Evolutionary conservation across 257 asterid species (phyloP).

Genomic region (Anisodus tanguticus): DNA sequence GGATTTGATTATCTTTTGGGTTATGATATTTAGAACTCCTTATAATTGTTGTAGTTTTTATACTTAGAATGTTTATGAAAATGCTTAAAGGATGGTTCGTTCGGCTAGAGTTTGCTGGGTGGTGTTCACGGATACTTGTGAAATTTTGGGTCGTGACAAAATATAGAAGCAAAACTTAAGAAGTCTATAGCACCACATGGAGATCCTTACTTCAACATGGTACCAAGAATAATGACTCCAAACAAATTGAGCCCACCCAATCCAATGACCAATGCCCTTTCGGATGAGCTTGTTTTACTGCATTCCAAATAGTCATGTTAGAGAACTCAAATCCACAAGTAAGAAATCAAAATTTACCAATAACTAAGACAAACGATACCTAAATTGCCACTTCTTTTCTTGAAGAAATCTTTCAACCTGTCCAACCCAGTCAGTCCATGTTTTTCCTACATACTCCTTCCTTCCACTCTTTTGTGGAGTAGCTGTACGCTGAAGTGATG

Average conservation of each 20-base stretch:
- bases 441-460: constrained; percentile 84
- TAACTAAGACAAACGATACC: constrained; percentile 45
- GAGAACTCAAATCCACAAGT: constrained; percentile 23
- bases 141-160: not conserved
- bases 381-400: constrained; percentile 80
- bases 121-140: not conserved
- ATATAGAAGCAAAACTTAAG: constrained; percentile 6
- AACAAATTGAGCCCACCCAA: constrained; percentile 89
- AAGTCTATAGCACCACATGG: constrained; percentile 37
- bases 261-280: constrained; percentile 93
- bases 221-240: constrained; percentile 86
- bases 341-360: not conserved
- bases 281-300: constrained; percentile 83
- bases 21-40: not conserved
- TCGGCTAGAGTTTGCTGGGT: not conserved
- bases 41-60: no score
- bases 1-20: not conserved
- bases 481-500: constrained; percentile 97
- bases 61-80: not conserved
- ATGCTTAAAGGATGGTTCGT: not conserved
- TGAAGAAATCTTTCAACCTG: constrained; percentile 64
- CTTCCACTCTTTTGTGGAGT: constrained; percentile 65
- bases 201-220: constrained; percentile 81
- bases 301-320: constrained; percentile 36
- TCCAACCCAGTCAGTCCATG: constrained; percentile 73